Evolutionary conservation across 177 flowering plant genomes (phyloP).

Genomic region (Vitis hybrid): DNA sequence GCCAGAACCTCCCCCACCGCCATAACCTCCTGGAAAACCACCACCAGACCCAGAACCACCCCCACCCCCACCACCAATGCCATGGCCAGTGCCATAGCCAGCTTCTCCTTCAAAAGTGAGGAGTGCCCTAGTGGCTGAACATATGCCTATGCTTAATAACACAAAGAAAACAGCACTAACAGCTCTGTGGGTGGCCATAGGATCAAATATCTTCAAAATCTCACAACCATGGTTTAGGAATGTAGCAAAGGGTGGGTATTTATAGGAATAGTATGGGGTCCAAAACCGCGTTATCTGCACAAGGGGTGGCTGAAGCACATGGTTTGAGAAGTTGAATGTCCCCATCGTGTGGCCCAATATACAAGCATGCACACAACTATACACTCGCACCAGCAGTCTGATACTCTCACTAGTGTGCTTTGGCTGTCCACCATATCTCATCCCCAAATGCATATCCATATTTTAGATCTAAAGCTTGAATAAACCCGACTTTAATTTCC

Average conservation of each 20-base stretch:
- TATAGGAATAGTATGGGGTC: conserved; percentile 1
- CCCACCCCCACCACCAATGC: conserved; percentile 15
- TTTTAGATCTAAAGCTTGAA: no score
- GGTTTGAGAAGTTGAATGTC: neutral
- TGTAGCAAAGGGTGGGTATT: conserved; percentile 1
- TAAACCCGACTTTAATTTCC: no score
- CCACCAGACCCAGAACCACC: conserved; percentile 18
- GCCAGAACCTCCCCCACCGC: conserved; percentile 14
- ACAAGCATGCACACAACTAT: neutral
- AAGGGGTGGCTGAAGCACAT: conserved; percentile 4
- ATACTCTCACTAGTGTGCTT: neutral
- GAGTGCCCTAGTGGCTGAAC: conserved; percentile 16
- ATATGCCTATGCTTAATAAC: conserved; percentile 12
- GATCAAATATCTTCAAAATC: neutral
- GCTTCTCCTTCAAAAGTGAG: conserved; percentile 1
- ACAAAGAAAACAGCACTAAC: conserved; percentile 13
- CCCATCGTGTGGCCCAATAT: conserved; percentile 3
- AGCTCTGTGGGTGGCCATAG: conserved; percentile 16
- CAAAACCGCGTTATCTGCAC: neutral
- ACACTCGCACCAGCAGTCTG: neutral
- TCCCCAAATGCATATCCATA: no score
- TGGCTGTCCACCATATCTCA: no score
- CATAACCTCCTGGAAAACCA: conserved; percentile 3
- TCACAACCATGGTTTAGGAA: neutral
- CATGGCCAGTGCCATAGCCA: conserved; percentile 10